phyloP scores from a whole-genome alignment of 192 early-diverging fungal species.

The Chytriomyces sp. region DNA sequence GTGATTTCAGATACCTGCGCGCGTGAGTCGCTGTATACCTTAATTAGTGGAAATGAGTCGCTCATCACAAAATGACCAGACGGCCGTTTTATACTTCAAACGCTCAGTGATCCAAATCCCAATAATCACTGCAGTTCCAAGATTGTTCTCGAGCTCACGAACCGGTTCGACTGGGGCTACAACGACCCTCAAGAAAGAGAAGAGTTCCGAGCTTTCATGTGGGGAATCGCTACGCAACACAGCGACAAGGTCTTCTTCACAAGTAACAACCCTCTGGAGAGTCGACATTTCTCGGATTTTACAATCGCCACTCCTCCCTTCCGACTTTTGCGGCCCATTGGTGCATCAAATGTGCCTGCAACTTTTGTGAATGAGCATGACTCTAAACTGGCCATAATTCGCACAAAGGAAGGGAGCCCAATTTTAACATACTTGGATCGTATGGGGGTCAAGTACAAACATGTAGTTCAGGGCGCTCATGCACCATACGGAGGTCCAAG shows the following conservation, averaged over 20 bases:
- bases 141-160: constrained; percentile 17
- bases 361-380: background rate
- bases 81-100: background rate
- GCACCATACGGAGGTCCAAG: constrained; percentile 1
- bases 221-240: background rate
- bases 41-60: no score
- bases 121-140: background rate
- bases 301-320: background rate
- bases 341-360: background rate
- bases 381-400: background rate
- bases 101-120: background rate
- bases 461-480: background rate
- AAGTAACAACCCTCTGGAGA: constrained; percentile 17
- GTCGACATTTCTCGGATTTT: background rate
- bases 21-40: background rate
- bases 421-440: background rate
- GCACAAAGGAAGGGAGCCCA: background rate
- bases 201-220: background rate
- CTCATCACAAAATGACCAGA: background rate
- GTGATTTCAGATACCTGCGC: background rate
- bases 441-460: background rate
- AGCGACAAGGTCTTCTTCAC: background rate
- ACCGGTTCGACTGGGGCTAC: constrained; percentile 12
- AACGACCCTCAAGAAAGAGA: background rate
- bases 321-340: background rate